These are phyloP conservation scores for Mycena indigotica DNA, from an alignment of 768 basidiomycete species.

Conservation along the genomic window DNA sequence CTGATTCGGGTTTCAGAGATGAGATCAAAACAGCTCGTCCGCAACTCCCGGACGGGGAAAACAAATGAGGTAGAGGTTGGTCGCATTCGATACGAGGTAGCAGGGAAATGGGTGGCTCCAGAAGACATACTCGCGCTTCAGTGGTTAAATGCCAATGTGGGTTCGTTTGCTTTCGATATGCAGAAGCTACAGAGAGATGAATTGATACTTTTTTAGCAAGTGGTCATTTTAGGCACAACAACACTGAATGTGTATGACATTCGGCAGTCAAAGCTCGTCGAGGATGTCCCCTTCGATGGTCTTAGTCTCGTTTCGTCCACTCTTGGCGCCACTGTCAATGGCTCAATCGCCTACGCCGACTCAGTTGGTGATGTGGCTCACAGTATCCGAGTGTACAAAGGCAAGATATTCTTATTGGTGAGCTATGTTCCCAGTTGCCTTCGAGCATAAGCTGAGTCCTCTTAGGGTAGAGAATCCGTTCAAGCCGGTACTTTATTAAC, in stretches of 20 bases:
- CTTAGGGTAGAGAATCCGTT: slow-evolving; percentile 65
- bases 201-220: slow-evolving; percentile 52
- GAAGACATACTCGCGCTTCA: slow-evolving; percentile 72
- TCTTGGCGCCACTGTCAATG: slow-evolving; percentile 47
- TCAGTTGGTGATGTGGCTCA: slow-evolving; percentile 59
- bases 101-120: slow-evolving; percentile 59
- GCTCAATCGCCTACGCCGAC: slow-evolving; percentile 50
- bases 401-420: slow-evolving; percentile 89
- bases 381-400: slow-evolving; percentile 82
- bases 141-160: slow-evolving; percentile 87
- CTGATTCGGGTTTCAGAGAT: slow-evolving; percentile 70
- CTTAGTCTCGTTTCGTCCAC: slow-evolving; percentile 58
- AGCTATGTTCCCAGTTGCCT: no score
- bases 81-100: slow-evolving; percentile 62
- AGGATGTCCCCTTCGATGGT: slow-evolving; percentile 60
- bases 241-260: slow-evolving; percentile 74
- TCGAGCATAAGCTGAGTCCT: no score
- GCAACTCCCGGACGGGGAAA: slow-evolving; percentile 63
- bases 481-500: slow-evolving; percentile 85
- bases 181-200: slow-evolving; percentile 8
- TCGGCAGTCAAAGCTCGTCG: slow-evolving; percentile 56
- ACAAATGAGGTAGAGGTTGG: slow-evolving; percentile 61
- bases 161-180: slow-evolving; percentile 41
- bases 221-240: slow-evolving; percentile 58
- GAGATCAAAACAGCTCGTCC: slow-evolving; percentile 49